These are phyloP conservation scores for Penicillium sp. DNA, from an alignment of 2,329 filamentous ascomycete genomes.

Conservation along the genomic window DNA sequence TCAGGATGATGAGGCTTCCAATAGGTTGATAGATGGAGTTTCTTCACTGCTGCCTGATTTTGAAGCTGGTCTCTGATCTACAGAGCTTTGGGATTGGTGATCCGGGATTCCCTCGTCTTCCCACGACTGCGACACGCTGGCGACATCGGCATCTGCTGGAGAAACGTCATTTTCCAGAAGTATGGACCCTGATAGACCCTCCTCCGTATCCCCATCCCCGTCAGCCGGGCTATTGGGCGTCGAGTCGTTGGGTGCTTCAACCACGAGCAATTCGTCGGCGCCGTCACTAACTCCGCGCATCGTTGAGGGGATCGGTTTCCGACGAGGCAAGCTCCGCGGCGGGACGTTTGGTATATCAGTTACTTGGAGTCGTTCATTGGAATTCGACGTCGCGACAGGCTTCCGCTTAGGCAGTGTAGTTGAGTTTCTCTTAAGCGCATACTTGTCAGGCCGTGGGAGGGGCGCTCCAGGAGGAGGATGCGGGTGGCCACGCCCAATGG, in stretches of 20 bases:
- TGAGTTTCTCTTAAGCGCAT: conserved; percentile 59
- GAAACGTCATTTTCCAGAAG: conserved; percentile 10
- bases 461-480: conserved; percentile 81
- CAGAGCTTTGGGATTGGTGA: conserved; percentile 3
- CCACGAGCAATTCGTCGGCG: conserved; percentile 63
- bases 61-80: conserved; percentile 9
- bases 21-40: not conserved
- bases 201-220: conserved; percentile 25
- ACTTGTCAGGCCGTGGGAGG: conserved; percentile 69
- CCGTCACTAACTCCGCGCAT: conserved; percentile 39
- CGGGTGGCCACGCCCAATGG: conserved; percentile 81
- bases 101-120: conserved; percentile 8
- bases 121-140: not conserved
- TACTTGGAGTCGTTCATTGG: conserved; percentile 36
- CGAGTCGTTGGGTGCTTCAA: conserved; percentile 68
- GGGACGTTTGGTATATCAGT: conserved; percentile 42
- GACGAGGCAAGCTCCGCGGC: conserved; percentile 56
- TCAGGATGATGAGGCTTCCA: conserved; percentile 14
- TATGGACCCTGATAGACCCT: conserved; percentile 4
- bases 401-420: conserved; percentile 68
- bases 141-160: conserved; percentile 4
- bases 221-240: conserved; percentile 47
- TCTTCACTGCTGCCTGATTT: not conserved
- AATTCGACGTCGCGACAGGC: conserved; percentile 54
- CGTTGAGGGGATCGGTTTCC: conserved; percentile 39